phyloP scores from a whole-genome alignment of 2,329 filamentous ascomycete genomes.

The Epichloe amarillans region DNA sequence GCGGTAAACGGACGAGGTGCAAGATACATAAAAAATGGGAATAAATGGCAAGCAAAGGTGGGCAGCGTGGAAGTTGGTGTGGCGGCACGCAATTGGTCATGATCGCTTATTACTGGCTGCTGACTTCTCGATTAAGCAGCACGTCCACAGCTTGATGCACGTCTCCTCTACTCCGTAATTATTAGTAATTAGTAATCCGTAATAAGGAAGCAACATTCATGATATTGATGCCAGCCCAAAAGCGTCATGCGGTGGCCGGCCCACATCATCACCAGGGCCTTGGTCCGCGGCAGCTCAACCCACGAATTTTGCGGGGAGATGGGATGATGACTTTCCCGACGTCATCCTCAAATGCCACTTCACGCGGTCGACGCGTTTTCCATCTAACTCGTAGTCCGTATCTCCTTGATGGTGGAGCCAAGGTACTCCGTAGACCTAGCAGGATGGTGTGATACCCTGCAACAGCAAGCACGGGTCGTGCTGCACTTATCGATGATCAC shows the following conservation, averaged over 20 bases:
- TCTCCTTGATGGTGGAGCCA: not conserved
- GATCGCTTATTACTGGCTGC: not conserved
- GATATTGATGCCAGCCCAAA: no score
- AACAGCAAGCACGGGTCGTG: not conserved
- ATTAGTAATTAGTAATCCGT: no score
- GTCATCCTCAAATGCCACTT: no score
- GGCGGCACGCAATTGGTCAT: not conserved
- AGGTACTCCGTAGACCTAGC: not conserved
- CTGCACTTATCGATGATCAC: not conserved
- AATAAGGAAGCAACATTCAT: no score
- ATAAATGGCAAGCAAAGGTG: not conserved
- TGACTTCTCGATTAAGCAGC: no score
- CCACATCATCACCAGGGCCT: not conserved
- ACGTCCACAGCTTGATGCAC: no score
- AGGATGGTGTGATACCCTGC: not conserved
- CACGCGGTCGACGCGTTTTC: no score
- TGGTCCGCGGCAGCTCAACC: no score
- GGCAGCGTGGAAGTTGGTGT: conserved; percentile 1
- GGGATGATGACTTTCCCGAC: no score
- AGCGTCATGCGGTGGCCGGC: no score
- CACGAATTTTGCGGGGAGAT: not conserved
- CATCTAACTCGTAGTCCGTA: no score
- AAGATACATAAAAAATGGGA: not conserved
- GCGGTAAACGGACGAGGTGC: not conserved
- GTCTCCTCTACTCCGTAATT: no score